Conservation (phyloP, 73 alveolate species). For the Uronychia binucleata region DNA sequence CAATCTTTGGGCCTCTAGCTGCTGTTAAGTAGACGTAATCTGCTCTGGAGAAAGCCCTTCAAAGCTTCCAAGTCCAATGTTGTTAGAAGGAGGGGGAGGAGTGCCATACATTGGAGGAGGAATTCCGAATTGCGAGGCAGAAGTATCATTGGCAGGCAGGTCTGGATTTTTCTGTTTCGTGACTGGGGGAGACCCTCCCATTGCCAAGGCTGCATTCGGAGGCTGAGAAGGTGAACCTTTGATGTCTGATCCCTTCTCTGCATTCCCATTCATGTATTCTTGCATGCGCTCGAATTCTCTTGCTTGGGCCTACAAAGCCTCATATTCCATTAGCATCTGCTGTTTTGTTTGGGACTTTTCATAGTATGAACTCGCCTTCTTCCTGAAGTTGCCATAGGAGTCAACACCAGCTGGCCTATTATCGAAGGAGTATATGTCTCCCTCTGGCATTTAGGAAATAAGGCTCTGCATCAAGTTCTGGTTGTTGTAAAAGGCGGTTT, state of each 20-base stretch:
- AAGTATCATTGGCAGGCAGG: too few relatives aligned
- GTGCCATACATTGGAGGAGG: too few relatives aligned
- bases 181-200: too few relatives aligned
- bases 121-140: too few relatives aligned
- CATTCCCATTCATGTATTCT: neutral
- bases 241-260: neutral
- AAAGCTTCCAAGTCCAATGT: too few relatives aligned
- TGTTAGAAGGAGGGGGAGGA: too few relatives aligned
- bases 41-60: too few relatives aligned
- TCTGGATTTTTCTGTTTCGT: too few relatives aligned
- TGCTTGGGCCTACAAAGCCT: neutral
- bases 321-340: neutral
- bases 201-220: too few relatives aligned
- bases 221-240: too few relatives aligned
- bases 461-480: neutral
- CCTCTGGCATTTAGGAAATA: neutral
- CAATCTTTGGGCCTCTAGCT: too few relatives aligned
- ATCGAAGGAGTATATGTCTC: neutral
- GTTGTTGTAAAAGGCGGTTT: neutral
- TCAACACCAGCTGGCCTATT: neutral
- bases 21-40: too few relatives aligned
- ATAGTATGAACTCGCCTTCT: neutral
- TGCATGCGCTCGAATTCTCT: neutral
- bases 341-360: neutral
- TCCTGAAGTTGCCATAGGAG: neutral